A percentile compares a stretch with the other conserved stretches of the same genome.
phyloP scores from a whole-genome alignment of 805 yeast genomes.

The Wickerhamomyces chaumierensis region DNA sequence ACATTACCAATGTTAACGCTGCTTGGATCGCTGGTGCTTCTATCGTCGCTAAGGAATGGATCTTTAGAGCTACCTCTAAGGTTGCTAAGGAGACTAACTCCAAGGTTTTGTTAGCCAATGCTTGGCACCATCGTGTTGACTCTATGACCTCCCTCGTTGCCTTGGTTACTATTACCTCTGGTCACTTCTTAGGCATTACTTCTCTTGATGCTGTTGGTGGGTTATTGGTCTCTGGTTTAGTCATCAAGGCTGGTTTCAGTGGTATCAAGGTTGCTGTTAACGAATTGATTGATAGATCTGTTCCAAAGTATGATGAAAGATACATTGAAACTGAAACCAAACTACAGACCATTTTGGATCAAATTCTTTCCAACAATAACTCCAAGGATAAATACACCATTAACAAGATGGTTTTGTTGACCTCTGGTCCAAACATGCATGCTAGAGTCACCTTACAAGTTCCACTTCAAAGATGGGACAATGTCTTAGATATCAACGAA shows the following conservation, averaged over 20 bases:
- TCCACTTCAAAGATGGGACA: constrained; percentile 35
- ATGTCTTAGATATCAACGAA: constrained; percentile 28
- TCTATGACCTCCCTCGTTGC: constrained; percentile 89
- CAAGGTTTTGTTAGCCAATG: constrained; percentile 87
- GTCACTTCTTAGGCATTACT: constrained; percentile 62
- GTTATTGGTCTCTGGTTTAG: constrained; percentile 66
- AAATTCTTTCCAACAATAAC: constrained; percentile 30
- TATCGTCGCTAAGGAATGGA: constrained; percentile 77
- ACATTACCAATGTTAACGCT: constrained; percentile 69
- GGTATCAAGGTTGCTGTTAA: constrained; percentile 60
- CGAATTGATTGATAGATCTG: constrained; percentile 71
- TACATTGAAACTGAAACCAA: constrained; percentile 31
- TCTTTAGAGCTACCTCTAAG: constrained; percentile 70
- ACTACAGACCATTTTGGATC: constrained; percentile 22
- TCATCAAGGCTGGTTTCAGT: constrained; percentile 74
- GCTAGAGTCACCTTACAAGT: constrained; percentile 24
- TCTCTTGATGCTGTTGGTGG: constrained; percentile 95
- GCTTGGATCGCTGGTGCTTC: constrained; percentile 95
- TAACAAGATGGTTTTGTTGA: constrained; percentile 33
- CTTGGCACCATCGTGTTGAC: constrained; percentile 98
- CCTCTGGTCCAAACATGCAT: constrained; percentile 47
- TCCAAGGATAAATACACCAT: constrained; percentile 26
- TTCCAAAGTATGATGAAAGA: constrained; percentile 37
- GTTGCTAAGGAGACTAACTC: constrained; percentile 74
- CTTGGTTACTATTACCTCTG: constrained; percentile 74